phyloP scores from a whole-genome alignment of 345 rosid species.

The Lumnitzera racemosa region DNA sequence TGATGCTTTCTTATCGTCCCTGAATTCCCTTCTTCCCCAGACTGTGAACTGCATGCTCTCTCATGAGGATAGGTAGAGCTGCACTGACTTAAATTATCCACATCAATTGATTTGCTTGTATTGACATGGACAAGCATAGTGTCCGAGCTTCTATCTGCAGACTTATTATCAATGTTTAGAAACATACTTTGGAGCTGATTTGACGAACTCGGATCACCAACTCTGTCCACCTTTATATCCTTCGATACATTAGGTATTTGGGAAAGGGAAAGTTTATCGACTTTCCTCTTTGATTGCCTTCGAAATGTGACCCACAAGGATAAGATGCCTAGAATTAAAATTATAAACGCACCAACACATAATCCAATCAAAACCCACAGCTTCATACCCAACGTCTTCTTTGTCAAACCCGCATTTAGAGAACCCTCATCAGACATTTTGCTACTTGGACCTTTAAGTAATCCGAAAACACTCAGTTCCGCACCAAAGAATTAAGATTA shows the following conservation, averaged over 20 bases:
- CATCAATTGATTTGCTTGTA: slow-evolving; percentile 70
- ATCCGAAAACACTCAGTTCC: too few species aligned
- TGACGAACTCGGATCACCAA: slow-evolving; percentile 39
- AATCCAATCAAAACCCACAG: slow-evolving; percentile 85
- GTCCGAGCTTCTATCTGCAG: slow-evolving; percentile 40
- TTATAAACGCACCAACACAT: slow-evolving; percentile 64
- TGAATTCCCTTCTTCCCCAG: slow-evolving; percentile 90
- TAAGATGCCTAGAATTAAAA: slow-evolving; percentile 71
- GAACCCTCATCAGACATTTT: slow-evolving; percentile 63
- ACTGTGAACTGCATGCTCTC: slow-evolving; percentile 62
- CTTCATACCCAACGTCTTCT: slow-evolving; percentile 82
- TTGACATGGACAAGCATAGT: slow-evolving; percentile 49
- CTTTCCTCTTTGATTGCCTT: slow-evolving; percentile 48
- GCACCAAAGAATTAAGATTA: too few species aligned
- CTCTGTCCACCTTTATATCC: slow-evolving; percentile 82
- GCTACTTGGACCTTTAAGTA: not conserved
- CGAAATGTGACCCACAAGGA: slow-evolving; percentile 79
- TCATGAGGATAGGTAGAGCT: slow-evolving; percentile 64
- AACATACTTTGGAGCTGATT: slow-evolving; percentile 42
- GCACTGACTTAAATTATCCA: slow-evolving; percentile 69
- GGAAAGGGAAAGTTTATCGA: slow-evolving; percentile 40
- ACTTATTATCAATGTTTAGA: slow-evolving; percentile 45
- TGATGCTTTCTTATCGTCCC: slow-evolving; percentile 52
- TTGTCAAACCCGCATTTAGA: slow-evolving; percentile 62
- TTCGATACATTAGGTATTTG: slow-evolving; percentile 77